Evolutionary conservation across 2,329 filamentous ascomycete genomes (phyloP).

Genomic region (Lachnum nothofagi): DNA sequence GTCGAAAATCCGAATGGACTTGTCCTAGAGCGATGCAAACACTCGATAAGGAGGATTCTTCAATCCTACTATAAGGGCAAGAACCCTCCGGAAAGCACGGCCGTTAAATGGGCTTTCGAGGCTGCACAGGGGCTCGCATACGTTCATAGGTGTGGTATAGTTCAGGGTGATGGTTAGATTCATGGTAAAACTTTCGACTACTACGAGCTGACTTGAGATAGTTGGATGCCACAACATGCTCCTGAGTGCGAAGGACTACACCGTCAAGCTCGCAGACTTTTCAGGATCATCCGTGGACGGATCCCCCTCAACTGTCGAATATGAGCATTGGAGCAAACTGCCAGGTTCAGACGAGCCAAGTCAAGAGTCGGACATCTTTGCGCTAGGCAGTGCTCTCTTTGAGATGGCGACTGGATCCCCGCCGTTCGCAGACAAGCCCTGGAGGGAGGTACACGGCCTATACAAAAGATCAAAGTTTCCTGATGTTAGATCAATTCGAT

Average conservation of each 20-base stretch:
- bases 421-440: neutral
- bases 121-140: slow-evolving; percentile 2
- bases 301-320: neutral
- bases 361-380: neutral
- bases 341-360: neutral
- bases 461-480: slow-evolving; percentile 1
- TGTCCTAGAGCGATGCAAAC: neutral
- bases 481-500: neutral
- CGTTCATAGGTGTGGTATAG: slow-evolving; percentile 1
- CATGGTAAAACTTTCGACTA: neutral
- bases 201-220: neutral
- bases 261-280: slow-evolving; percentile 3
- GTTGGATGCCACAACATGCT: slow-evolving; percentile 8
- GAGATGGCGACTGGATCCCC: slow-evolving; percentile 1
- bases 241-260: neutral
- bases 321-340: slow-evolving; percentile 1
- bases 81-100: neutral
- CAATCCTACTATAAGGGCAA: neutral
- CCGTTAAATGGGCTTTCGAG: neutral
- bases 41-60: neutral
- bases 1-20: neutral
- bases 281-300: slow-evolving; percentile 6
- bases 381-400: neutral
- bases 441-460: neutral
- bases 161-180: slow-evolving; percentile 4